These are phyloP conservation scores for Pigoraptor vietnamica DNA, from an alignment of 78 protist genomes.

Conservation along the genomic window DNA sequence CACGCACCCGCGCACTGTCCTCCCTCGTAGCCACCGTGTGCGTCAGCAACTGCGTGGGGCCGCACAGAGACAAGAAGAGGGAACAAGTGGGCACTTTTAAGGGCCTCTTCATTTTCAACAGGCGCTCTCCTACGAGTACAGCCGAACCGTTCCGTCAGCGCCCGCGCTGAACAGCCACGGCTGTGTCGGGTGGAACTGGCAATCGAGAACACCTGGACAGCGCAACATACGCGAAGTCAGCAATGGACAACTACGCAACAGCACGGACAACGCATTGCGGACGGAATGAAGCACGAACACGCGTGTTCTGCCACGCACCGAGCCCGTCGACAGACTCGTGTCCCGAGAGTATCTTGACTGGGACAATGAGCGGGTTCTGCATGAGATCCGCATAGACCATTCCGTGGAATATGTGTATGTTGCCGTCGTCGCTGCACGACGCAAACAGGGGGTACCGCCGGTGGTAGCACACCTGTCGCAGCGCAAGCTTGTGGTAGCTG, in stretches of 20 bases:
- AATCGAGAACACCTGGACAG: slow-evolving; percentile 74
- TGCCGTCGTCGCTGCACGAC: slow-evolving; percentile 83
- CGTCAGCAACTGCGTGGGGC: no score
- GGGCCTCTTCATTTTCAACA: background rate
- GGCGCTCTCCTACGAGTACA: slow-evolving; percentile 27
- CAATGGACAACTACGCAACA: background rate
- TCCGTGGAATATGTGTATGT: slow-evolving; percentile 85
- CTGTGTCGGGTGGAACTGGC: slow-evolving; percentile 88
- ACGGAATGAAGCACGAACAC: background rate
- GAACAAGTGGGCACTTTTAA: background rate
- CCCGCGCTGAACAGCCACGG: slow-evolving; percentile 96
- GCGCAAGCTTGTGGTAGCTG: slow-evolving; percentile 81
- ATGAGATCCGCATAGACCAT: slow-evolving; percentile 63
- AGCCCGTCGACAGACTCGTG: slow-evolving; percentile 49
- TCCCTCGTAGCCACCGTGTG: no score
- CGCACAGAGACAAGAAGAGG: background rate
- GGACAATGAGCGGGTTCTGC: slow-evolving; percentile 92
- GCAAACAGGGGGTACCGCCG: slow-evolving; percentile 88
- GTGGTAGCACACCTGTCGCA: slow-evolving; percentile 81
- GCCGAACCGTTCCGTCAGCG: slow-evolving; percentile 71
- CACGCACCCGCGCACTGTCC: no score
- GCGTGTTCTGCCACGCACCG: background rate
- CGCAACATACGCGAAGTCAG: background rate
- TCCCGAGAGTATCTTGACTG: slow-evolving; percentile 80
- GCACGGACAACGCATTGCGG: background rate